A percentile compares a stretch with the other conserved stretches of the same genome.
Evolutionary conservation across 2,329 filamentous ascomycete genomes (phyloP).

Genomic region (Moelleriella libera): DNA sequence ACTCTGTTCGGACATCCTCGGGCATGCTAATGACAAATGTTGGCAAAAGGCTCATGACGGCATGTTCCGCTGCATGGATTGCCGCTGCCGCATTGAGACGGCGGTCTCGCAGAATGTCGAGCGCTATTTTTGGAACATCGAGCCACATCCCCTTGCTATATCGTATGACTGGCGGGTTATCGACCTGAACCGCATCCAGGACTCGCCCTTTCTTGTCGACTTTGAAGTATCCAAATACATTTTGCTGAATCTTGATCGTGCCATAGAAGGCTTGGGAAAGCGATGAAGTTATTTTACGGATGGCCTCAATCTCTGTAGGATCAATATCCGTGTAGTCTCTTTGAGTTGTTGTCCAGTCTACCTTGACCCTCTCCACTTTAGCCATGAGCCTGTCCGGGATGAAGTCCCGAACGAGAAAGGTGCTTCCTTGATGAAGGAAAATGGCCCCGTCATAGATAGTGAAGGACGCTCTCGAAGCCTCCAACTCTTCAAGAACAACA

Average conservation of each 20-base stretch:
- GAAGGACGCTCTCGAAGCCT: conserved; percentile 87
- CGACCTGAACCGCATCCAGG: conserved; percentile 81
- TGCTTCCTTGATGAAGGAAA: conserved; percentile 89
- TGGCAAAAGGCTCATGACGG: conserved; percentile 72
- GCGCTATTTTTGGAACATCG: conserved; percentile 66
- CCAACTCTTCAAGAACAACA: conserved; percentile 83
- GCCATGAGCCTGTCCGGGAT: conserved; percentile 68
- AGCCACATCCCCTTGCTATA: conserved; percentile 90
- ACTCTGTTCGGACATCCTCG: conserved; percentile 87
- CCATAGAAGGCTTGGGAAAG: conserved; percentile 70
- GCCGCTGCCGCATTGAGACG: conserved; percentile 72
- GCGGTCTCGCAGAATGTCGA: conserved; percentile 62
- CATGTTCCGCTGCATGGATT: conserved; percentile 92
- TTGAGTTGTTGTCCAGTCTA: conserved; percentile 90
- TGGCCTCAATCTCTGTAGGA: conserved; percentile 79
- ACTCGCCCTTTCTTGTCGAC: conserved; percentile 76
- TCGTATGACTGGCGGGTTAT: conserved; percentile 81
- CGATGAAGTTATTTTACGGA: conserved; percentile 53
- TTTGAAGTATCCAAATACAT: conserved; percentile 96
- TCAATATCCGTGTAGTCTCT: conserved; percentile 91
- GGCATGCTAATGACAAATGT: conserved; percentile 84
- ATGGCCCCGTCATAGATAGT: conserved; percentile 95
- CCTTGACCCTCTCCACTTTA: conserved; percentile 74
- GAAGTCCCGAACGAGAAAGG: conserved; percentile 85
- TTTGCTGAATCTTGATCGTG: conserved; percentile 69